phyloP scores from a whole-genome alignment of 1,284 basidiomycete species.

The Peniophora sp. region DNA sequence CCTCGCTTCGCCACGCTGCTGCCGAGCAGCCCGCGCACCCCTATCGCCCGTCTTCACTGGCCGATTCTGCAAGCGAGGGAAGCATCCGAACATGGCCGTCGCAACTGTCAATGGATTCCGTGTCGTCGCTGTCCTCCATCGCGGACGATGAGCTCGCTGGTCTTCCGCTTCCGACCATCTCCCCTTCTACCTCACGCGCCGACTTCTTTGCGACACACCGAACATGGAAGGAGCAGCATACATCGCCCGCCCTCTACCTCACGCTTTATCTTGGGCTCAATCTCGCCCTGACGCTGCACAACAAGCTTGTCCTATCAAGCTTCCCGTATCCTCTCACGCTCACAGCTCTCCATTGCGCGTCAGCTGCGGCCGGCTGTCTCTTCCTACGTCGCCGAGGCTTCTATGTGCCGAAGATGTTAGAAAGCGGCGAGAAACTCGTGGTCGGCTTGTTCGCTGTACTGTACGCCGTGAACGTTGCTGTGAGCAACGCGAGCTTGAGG shows the following conservation, averaged over 20 bases:
- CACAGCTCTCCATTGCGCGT: slow-evolving; percentile 82
- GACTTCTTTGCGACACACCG: slow-evolving; percentile 1
- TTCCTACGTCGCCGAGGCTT: slow-evolving; percentile 51
- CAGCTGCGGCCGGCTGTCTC: slow-evolving; percentile 74
- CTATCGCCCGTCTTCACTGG: neutral
- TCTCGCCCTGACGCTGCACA: slow-evolving; percentile 84
- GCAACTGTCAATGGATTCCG: neutral
- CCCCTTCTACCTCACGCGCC: slow-evolving; percentile 7
- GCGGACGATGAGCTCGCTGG: slow-evolving; percentile 1
- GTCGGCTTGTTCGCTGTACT: slow-evolving; percentile 77
- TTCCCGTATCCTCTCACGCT: slow-evolving; percentile 93
- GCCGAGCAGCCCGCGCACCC: neutral
- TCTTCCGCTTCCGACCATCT: slow-evolving; percentile 12
- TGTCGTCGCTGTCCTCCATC: neutral
- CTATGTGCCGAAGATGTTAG: slow-evolving; percentile 57
- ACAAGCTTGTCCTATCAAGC: slow-evolving; percentile 81
- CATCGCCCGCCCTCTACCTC: slow-evolving; percentile 50
- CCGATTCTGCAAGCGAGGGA: neutral
- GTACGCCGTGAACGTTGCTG: slow-evolving; percentile 88
- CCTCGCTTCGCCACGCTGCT: too few species aligned
- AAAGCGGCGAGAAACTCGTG: slow-evolving; percentile 49
- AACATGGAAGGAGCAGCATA: neutral
- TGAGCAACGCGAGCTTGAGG: slow-evolving; percentile 84
- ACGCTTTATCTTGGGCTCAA: slow-evolving; percentile 84
- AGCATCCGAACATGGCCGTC: neutral